Base-by-base conservation (phyloP, 2,329 filamentous ascomycete species). In the Fusarium solani-melongenae region DNA sequence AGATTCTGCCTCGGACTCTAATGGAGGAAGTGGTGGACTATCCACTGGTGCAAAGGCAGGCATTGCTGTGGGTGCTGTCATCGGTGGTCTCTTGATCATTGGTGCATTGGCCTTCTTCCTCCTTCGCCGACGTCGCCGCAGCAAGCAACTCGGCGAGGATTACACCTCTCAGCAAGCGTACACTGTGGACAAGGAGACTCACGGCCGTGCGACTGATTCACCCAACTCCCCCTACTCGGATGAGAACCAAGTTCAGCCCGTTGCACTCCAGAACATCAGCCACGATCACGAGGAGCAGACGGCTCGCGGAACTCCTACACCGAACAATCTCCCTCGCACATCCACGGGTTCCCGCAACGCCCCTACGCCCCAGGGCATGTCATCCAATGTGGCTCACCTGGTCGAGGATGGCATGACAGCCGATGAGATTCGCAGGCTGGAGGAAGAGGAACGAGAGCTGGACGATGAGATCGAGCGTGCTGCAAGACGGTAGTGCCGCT, bases 371-470 rank as follows among this genome's bases (percentile, higher is more conserved):
- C 79, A 78, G 66, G 81, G 79, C 61, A 79, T 82, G 53, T 76
- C 81, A 9, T 76, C 80, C 22, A 81, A 81, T 31, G 86, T 88
- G 53, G 85, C 86, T 20, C 88, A 89, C 69, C 79, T 91, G 36
- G 86, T 90, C 6, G 88, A 91, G 75, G 88, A 90, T n/a, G 87
- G 88, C 58, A 91, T 91, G 88, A 90, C 88, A 56, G 82, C 83
- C 10, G 88, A 87, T 0, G 88, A 91, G 77, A 88, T 90, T 56
- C 82, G 85, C 60, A 79, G 86, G 71, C 72, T 91, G 46, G 88
- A 89, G 75, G 88, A 90, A 70, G 89, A 91, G 76, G 89, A 91
- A 80, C 79, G 86, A 68, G 84, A 87, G 69, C 81, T 91, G 38
- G 89, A 91, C 64, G 86, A 83, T 15, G 89, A 87, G 33, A 90